phyloP scores from a whole-genome alignment of 306 rosid species.

The Vicia sativa region DNA sequence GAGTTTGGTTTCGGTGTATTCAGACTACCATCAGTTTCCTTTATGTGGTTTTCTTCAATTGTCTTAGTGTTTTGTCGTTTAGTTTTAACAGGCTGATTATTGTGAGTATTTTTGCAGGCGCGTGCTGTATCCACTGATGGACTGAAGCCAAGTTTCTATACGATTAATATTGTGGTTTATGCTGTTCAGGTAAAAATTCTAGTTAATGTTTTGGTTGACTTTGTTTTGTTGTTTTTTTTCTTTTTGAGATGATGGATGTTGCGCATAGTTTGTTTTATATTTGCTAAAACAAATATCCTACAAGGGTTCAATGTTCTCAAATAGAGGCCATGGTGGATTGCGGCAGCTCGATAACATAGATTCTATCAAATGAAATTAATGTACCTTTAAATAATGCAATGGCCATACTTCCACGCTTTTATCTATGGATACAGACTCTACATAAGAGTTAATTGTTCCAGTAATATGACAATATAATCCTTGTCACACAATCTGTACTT shows the following conservation, averaged over 20 bases:
- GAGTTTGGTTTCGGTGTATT: conserved; percentile 27
- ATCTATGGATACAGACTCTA: neutral
- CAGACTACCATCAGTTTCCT: conserved; percentile 1
- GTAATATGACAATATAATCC: conserved; percentile 1
- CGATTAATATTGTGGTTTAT: conserved; percentile 77
- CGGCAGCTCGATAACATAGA: neutral
- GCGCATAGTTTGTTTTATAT: neutral
- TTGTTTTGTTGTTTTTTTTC: neutral
- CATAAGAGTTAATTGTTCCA: neutral
- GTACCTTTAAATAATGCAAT: neutral
- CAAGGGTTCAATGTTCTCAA: neutral
- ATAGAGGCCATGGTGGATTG: neutral
- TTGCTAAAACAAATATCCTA: neutral
- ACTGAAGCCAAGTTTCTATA: conserved; percentile 78
- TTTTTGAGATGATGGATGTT: conserved; percentile 35
- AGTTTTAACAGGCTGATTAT: conserved; percentile 20
- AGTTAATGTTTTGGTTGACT: conserved; percentile 26
- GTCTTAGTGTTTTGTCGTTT: neutral
- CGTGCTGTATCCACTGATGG: conserved; percentile 95
- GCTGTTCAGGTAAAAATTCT: conserved; percentile 78
- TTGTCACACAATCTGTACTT: neutral
- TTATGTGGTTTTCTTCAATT: conserved; percentile 16
- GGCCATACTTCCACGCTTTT: neutral
- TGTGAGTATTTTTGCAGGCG: conserved; percentile 62
- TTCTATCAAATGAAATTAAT: neutral